These are phyloP conservation scores for Lichtheimia ramosa DNA, from an alignment of 371 early-diverging fungal genomes.

Conservation along the genomic window DNA sequence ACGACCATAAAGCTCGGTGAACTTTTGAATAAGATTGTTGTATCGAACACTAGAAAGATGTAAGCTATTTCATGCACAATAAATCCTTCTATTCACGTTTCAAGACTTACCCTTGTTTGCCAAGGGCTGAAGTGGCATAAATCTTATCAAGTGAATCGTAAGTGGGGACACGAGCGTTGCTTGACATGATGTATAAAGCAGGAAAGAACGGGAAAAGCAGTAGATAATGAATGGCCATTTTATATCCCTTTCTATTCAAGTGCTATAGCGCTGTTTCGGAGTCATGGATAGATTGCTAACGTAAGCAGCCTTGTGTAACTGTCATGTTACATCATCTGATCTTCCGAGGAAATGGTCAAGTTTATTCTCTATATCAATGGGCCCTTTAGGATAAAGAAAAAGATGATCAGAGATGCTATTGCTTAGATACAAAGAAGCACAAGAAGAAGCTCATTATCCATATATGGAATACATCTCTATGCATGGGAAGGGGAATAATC, in stretches of 20 bases:
- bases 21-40: slow-evolving; percentile 50
- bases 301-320: slow-evolving; percentile 11
- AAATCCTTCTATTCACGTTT: background rate
- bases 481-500: too few species aligned
- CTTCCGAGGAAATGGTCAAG: slow-evolving; percentile 6
- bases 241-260: slow-evolving; percentile 1
- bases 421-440: too few species aligned
- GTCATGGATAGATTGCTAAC: slow-evolving; percentile 6
- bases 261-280: slow-evolving; percentile 1
- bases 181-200: slow-evolving; percentile 8
- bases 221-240: background rate
- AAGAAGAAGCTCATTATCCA: too few species aligned
- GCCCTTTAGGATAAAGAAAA: too few species aligned
- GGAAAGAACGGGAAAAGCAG: slow-evolving; percentile 7
- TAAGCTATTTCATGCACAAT: background rate
- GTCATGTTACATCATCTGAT: background rate
- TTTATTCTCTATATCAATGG: too few species aligned
- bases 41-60: slow-evolving; percentile 54
- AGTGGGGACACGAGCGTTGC: slow-evolving; percentile 35
- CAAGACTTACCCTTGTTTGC: slow-evolving; percentile 38
- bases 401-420: too few species aligned
- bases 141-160: slow-evolving; percentile 38
- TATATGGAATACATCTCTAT: too few species aligned
- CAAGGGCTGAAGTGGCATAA: slow-evolving; percentile 33
- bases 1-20: slow-evolving; percentile 60